phyloP scores from a whole-genome alignment of 805 yeast genomes.

The Candida broadrunensis region DNA sequence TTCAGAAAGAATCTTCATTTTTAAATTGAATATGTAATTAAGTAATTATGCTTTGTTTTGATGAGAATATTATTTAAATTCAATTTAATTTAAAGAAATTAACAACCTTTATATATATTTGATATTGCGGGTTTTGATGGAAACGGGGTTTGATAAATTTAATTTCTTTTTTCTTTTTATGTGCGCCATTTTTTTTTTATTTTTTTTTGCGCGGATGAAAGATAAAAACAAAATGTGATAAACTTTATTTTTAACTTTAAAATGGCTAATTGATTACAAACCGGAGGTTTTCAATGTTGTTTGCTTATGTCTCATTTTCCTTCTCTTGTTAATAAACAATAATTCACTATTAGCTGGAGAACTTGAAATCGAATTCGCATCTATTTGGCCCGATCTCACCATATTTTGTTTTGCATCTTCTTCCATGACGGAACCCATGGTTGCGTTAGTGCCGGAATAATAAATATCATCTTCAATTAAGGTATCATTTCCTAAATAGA shows the following conservation, averaged over 20 bases:
- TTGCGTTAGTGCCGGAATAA: constrained; percentile 36
- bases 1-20: constrained; percentile 63
- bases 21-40: constrained; percentile 8
- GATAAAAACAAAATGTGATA: too few species aligned
- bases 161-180: too few species aligned
- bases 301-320: constrained; percentile 18
- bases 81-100: background rate
- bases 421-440: constrained; percentile 18
- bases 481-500: constrained; percentile 75
- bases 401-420: constrained; percentile 8
- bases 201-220: too few species aligned
- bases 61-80: background rate
- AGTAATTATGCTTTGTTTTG: too few species aligned
- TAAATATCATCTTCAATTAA: constrained; percentile 58
- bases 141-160: too few species aligned
- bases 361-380: background rate
- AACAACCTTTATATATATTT: background rate
- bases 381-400: background rate
- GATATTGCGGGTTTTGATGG: too few species aligned
- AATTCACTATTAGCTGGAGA: constrained; percentile 40
- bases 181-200: too few species aligned
- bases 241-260: too few species aligned
- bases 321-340: constrained; percentile 51
- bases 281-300: background rate
- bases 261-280: too few species aligned